Conservation (phyloP, 2,329 filamentous ascomycete species). For the Atkinsonella texensis region DNA sequence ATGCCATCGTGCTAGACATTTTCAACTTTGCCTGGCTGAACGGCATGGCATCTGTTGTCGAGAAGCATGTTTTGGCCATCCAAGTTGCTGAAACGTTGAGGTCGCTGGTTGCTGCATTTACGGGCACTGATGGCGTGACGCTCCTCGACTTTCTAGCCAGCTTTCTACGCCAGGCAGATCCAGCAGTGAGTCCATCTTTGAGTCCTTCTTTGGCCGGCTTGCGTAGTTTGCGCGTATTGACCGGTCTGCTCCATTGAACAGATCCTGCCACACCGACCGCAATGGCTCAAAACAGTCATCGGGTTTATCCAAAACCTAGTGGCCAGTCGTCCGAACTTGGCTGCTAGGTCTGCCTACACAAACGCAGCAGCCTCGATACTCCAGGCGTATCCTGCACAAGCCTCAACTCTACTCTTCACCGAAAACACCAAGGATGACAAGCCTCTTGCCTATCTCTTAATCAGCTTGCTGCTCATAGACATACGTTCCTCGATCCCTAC, state of each 20-base stretch:
- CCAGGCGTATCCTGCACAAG: conserved; percentile 36
- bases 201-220: conserved; percentile 10
- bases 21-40: conserved; percentile 46
- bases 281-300: conserved; percentile 39
- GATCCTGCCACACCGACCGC: conserved; percentile 35
- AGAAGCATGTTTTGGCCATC: conserved; percentile 17
- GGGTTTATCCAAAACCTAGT: conserved; percentile 40
- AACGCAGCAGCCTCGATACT: conserved; percentile 46
- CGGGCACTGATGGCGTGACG: conserved; percentile 47
- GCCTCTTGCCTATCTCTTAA: conserved; percentile 48
- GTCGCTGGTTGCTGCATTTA: conserved; percentile 39
- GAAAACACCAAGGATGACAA: conserved; percentile 31
- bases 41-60: conserved; percentile 22
- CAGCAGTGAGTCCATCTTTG: conserved; percentile 31
- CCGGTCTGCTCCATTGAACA: conserved; percentile 13
- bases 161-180: conserved; percentile 36
- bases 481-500: conserved; percentile 50
- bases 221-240: too few species aligned
- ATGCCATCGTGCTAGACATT: conserved; percentile 42
- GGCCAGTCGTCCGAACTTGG: conserved; percentile 40
- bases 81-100: conserved; percentile 37
- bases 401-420: conserved; percentile 40
- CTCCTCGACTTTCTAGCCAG: conserved; percentile 44
- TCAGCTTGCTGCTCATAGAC: conserved; percentile 55
- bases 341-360: conserved; percentile 46